A percentile compares a stretch with the other conserved stretches of the same genome.
These are phyloP conservation scores for Coniella vitis DNA, from an alignment of 2,329 filamentous ascomycete genomes.

Conservation along the genomic window DNA sequence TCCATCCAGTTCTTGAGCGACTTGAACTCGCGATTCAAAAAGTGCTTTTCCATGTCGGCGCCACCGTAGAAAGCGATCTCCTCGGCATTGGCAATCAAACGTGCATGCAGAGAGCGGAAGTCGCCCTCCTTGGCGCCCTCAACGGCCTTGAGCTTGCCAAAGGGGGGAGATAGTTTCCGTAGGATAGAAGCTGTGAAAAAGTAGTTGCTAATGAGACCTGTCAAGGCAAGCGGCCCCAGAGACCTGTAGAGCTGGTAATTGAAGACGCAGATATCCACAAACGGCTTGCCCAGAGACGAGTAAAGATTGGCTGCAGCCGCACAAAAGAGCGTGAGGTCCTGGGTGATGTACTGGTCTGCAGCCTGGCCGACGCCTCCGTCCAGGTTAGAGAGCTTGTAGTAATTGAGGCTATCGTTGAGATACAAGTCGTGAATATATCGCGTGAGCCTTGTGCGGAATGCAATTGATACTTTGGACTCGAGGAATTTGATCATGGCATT, in stretches of 20 bases:
- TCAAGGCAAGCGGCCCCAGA: constrained; percentile 79
- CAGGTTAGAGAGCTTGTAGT: constrained; percentile 89
- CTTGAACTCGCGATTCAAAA: constrained; percentile 86
- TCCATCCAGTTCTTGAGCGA: constrained; percentile 97
- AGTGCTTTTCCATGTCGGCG: constrained; percentile 88
- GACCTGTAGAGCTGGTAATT: constrained; percentile 95
- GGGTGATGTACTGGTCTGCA: constrained; percentile 95
- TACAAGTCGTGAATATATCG: constrained; percentile 97
- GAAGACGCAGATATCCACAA: constrained; percentile 96
- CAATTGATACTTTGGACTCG: constrained; percentile 96
- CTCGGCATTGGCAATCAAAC: constrained; percentile 92
- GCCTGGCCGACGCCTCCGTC: constrained; percentile 89
- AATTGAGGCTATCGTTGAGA: constrained; percentile 88
- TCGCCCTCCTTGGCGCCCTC: constrained; percentile 94
- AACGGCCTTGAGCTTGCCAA: constrained; percentile 93
- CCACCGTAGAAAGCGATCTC: constrained; percentile 97
- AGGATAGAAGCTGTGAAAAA: constrained; percentile 89
- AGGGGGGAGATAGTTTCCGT: constrained; percentile 82
- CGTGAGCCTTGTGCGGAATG: constrained; percentile 90
- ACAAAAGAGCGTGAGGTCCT: constrained; percentile 93
- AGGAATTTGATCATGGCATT: constrained; percentile 99
- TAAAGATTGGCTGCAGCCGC: constrained; percentile 87
- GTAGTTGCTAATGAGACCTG: constrained; percentile 84
- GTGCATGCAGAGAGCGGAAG: constrained; percentile 83
- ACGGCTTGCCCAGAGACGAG: constrained; percentile 93